These are phyloP conservation scores for Globisporangium uncinulatum DNA, from an alignment of 352 stramenopile genomes.

Conservation along the genomic window DNA sequence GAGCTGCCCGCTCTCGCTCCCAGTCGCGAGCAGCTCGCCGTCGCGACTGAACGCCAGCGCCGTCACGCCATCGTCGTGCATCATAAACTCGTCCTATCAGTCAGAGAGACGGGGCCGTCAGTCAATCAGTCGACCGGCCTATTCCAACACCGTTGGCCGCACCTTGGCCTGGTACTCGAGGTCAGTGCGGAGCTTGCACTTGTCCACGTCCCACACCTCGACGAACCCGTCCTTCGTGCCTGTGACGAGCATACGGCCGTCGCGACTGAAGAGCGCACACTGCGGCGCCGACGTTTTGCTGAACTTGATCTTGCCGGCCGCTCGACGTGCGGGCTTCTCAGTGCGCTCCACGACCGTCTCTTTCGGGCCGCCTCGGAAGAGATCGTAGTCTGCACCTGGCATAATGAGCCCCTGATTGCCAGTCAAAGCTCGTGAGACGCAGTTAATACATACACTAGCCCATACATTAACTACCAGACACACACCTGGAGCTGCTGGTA, in stretches of 20 bases:
- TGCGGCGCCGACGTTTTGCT: constrained; percentile 77
- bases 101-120: background rate
- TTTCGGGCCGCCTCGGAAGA: constrained; percentile 73
- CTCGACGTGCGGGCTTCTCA: constrained; percentile 62
- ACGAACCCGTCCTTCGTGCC: constrained; percentile 94
- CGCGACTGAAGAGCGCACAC: constrained; percentile 82
- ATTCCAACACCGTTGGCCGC: background rate
- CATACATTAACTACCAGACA: background rate
- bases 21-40: constrained; percentile 83
- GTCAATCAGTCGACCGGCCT: background rate
- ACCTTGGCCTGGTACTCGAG: constrained; percentile 91
- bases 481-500: constrained; percentile 80
- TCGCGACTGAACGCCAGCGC: constrained; percentile 86
- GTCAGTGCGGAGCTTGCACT: constrained; percentile 87
- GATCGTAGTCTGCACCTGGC: constrained; percentile 63
- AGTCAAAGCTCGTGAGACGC: no score
- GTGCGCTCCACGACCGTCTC: constrained; percentile 41
- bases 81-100: constrained; percentile 86
- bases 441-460: no score
- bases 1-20: constrained; percentile 80
- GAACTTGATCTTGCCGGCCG: constrained; percentile 87
- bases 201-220: constrained; percentile 92
- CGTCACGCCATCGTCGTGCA: constrained; percentile 86
- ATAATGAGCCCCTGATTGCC: constrained; percentile 43
- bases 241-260: constrained; percentile 88